Evolutionary conservation across 2,329 filamentous ascomycete genomes (phyloP).

Genomic region (Fusarium dimerum): DNA sequence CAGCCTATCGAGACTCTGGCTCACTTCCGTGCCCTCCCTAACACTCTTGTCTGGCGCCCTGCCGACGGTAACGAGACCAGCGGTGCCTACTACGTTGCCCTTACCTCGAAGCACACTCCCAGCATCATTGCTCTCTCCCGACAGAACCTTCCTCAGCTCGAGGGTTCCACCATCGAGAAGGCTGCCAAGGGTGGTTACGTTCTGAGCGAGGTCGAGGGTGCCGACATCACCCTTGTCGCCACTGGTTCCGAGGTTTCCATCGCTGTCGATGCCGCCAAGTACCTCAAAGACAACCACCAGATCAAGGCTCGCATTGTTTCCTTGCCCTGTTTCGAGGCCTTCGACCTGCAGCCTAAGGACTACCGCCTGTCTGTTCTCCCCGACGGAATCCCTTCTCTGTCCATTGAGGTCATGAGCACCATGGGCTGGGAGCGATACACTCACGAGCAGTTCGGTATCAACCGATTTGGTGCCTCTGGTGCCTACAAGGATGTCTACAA

Average conservation of each 20-base stretch:
- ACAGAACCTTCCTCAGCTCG: constrained; percentile 97
- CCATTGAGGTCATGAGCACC: constrained; percentile 95
- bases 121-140: constrained; percentile 93
- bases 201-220: constrained; percentile 78
- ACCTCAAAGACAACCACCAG: constrained; percentile 84
- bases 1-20: constrained; percentile 98
- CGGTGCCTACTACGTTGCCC: constrained; percentile 93
- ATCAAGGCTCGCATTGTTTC: constrained; percentile 91
- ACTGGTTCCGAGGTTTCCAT: constrained; percentile 96
- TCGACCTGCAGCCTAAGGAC: constrained; percentile 90
- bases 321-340: constrained; percentile 95
- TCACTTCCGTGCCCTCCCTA: constrained; percentile 97
- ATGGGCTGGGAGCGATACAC: constrained; percentile 99
- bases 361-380: constrained; percentile 93
- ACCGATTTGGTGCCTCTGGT: constrained; percentile 97
- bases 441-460: constrained; percentile 98
- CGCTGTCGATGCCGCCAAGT: constrained; percentile 89
- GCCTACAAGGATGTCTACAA: constrained; percentile 98
- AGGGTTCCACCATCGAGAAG: constrained; percentile 87
- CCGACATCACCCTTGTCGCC: constrained; percentile 85
- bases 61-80: constrained; percentile 98
- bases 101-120: constrained; percentile 87
- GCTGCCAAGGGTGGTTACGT: constrained; percentile 96
- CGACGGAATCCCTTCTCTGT: constrained; percentile 89
- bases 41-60: constrained; percentile 99